A percentile compares a stretch with the other conserved stretches of the same genome.
These are phyloP conservation scores for Venturia pyrina DNA, from an alignment of 2,329 filamentous ascomycete species.

Conservation along the genomic window DNA sequence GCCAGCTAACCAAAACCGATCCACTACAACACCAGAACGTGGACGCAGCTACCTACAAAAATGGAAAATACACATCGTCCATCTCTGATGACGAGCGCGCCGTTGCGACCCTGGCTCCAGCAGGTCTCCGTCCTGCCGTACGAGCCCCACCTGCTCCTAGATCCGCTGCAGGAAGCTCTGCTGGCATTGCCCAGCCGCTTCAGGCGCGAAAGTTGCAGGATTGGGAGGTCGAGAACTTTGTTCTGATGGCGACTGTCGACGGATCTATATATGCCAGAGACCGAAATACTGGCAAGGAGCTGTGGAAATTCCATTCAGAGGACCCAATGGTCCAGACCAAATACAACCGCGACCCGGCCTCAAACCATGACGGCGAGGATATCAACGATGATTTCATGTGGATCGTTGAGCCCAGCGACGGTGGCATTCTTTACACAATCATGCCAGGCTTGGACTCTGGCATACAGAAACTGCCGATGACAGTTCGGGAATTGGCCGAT, in stretches of 20 bases:
- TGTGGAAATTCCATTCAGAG: conserved; percentile 77
- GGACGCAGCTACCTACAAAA: conserved; percentile 4
- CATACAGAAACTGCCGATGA: conserved; percentile 57
- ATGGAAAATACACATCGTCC: conserved; percentile 11
- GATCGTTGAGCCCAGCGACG: conserved; percentile 85
- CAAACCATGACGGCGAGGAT: conserved; percentile 17
- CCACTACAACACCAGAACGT: conserved; percentile 8
- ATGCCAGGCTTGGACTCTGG: conserved; percentile 53
- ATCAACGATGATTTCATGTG: conserved; percentile 53
- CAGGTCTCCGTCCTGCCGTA: conserved; percentile 60
- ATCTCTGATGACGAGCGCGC: conserved; percentile 66
- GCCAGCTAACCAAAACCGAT: conserved; percentile 18
- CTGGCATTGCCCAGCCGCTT: conserved; percentile 58
- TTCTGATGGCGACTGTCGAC: conserved; percentile 99
- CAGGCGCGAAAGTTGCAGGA: conserved; percentile 93
- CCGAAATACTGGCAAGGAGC: conserved; percentile 70
- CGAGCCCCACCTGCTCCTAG: conserved; percentile 78
- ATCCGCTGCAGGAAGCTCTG: conserved; percentile 44
- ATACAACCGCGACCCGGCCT: conserved; percentile 51
- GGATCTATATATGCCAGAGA: conserved; percentile 89
- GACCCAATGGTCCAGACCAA: conserved; percentile 84
- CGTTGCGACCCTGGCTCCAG: conserved; percentile 97
- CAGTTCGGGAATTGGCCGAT: conserved; percentile 82
- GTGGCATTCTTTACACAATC: conserved; percentile 82
- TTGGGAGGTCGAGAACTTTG: conserved; percentile 99